A percentile compares a stretch with the other conserved stretches of the same genome.
Evolutionary conservation across 2,329 filamentous ascomycete genomes (phyloP).

Genomic region (Sporothrix dimorphospora): DNA sequence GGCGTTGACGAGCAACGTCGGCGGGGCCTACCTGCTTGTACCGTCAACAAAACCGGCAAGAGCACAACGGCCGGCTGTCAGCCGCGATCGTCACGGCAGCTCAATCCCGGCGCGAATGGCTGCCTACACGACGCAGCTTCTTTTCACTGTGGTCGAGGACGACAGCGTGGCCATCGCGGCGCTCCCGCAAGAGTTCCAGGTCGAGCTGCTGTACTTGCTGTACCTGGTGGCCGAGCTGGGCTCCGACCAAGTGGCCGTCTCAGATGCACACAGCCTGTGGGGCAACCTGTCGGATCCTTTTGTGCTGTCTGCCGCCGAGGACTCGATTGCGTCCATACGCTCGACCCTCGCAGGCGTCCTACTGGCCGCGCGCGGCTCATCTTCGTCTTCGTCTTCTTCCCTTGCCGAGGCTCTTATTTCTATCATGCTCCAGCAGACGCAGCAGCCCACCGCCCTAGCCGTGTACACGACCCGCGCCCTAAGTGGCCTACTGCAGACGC

Average conservation of each 20-base stretch:
- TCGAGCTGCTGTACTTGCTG: conserved; percentile 57
- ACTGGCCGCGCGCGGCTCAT: conserved; percentile 31
- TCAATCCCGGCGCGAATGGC: conserved; percentile 77
- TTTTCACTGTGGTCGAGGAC: conserved; percentile 41
- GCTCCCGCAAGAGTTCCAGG: conserved; percentile 48
- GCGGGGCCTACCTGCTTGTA: conserved; percentile 68
- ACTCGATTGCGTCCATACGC: conserved; percentile 48
- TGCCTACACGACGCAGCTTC: conserved; percentile 66
- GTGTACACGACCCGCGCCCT: conserved; percentile 59
- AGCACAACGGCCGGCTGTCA: conserved; percentile 39
- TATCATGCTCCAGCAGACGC: conserved; percentile 50
- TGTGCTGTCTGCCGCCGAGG: conserved; percentile 46
- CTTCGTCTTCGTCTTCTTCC: neutral
- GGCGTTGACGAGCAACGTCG: conserved; percentile 72
- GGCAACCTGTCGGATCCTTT: conserved; percentile 42
- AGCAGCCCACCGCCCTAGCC: conserved; percentile 47
- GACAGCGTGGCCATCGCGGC: conserved; percentile 45
- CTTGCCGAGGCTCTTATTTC: conserved; percentile 44
- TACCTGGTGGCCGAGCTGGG: conserved; percentile 55
- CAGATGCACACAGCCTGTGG: conserved; percentile 53
- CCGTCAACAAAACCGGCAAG: conserved; percentile 27
- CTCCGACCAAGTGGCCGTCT: conserved; percentile 56
- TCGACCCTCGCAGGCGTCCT: conserved; percentile 44
- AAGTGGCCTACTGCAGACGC: conserved; percentile 52
- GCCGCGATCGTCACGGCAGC: conserved; percentile 68